Conservation (phyloP, 208 protist genomes). For the Leptomonas seymouri region DNA sequence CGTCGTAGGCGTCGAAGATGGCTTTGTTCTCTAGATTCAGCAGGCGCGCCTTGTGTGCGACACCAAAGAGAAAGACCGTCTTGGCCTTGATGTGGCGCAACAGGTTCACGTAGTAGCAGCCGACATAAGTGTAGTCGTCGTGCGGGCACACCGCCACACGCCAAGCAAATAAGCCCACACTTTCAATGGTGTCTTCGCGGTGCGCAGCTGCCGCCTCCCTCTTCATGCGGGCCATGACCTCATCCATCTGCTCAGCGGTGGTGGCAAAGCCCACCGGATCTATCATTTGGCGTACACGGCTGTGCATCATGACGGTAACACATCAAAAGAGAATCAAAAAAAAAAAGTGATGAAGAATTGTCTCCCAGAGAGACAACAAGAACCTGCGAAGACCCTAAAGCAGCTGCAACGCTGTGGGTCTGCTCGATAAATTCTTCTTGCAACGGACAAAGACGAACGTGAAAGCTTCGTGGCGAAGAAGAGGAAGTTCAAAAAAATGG, state of each 20-base stretch:
- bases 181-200: constrained; percentile 11
- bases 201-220: constrained; percentile 9
- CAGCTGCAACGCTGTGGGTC: too few species aligned
- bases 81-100: constrained; percentile 26
- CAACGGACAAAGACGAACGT: too few species aligned
- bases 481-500: too few species aligned
- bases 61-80: constrained; percentile 34
- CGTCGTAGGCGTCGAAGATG: constrained; percentile 28
- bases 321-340: not conserved
- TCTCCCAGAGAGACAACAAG: not conserved
- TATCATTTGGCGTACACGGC: constrained; percentile 13
- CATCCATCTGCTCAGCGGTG: constrained; percentile 27
- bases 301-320: constrained; percentile 4
- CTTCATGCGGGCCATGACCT: constrained; percentile 16
- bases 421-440: too few species aligned
- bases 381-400: too few species aligned
- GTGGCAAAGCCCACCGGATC: constrained; percentile 35
- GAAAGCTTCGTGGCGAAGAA: too few species aligned
- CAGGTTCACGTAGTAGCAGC: constrained; percentile 23
- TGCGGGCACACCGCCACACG: constrained; percentile 37
- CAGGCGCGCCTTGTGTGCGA: constrained; percentile 26
- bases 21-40: constrained; percentile 25
- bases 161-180: constrained; percentile 5
- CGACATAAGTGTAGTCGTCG: constrained; percentile 33
- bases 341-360: constrained; percentile 5